phyloP scores from a whole-genome alignment of 768 basidiomycete species.

The Auriscalpium vulgare region DNA sequence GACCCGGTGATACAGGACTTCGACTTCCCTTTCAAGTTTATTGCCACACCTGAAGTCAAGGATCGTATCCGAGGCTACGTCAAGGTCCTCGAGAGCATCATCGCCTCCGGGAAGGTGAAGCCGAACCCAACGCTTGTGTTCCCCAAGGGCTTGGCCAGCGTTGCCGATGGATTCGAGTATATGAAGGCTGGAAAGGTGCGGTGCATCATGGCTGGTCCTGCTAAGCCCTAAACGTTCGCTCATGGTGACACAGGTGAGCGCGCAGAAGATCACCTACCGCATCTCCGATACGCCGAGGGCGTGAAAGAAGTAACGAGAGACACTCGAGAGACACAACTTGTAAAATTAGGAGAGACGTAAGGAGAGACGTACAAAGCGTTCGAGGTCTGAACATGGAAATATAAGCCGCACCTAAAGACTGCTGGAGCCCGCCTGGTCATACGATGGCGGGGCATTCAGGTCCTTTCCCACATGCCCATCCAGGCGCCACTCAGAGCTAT shows the following conservation, averaged over 20 bases:
- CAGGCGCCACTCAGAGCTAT: constrained; percentile 58
- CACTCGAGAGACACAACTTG: too few relatives aligned
- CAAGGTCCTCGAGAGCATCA: constrained; percentile 2
- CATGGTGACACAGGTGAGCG: constrained; percentile 3
- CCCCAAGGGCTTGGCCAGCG: constrained; percentile 10
- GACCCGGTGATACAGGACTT: neutral
- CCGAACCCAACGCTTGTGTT: constrained; percentile 4
- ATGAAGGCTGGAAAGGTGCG: constrained; percentile 13
- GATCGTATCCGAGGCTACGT: neutral
- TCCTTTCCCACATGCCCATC: constrained; percentile 48
- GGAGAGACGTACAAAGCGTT: too few relatives aligned
- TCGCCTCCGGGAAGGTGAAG: constrained; percentile 4
- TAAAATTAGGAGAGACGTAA: too few relatives aligned
- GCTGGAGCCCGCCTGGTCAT: too few relatives aligned
- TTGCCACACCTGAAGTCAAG: neutral
- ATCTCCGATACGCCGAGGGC: constrained; percentile 6
- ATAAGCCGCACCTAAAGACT: too few relatives aligned
- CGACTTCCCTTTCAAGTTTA: neutral
- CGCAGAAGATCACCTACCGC: constrained; percentile 7
- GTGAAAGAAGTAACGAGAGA: too few relatives aligned
- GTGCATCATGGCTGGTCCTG: too few relatives aligned
- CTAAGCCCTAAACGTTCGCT: too few relatives aligned
- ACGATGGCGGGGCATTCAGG: too few relatives aligned
- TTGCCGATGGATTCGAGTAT: constrained; percentile 6
- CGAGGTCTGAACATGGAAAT: too few relatives aligned